Evolutionary conservation across 2,329 filamentous ascomycete genomes (phyloP).

Genomic region (Ophiostoma ips): DNA sequence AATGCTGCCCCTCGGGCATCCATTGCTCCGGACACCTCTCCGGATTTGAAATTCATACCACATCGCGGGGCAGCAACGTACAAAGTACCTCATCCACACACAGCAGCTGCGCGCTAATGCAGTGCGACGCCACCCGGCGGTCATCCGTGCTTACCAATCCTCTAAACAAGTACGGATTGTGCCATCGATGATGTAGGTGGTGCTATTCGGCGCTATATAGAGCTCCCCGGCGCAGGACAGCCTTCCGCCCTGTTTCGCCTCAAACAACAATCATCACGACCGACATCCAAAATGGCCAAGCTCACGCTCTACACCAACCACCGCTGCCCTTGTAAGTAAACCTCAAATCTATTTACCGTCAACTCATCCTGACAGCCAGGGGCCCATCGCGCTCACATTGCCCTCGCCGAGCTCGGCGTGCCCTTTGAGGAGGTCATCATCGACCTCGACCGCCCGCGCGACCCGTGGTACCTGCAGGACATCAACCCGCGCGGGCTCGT

Average conservation of each 20-base stretch:
- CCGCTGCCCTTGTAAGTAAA: constrained; percentile 12
- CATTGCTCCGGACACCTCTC: too few relatives aligned
- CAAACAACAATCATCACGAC: not conserved
- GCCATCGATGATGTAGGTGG: constrained; percentile 8
- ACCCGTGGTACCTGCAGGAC: constrained; percentile 53
- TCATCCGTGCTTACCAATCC: constrained; percentile 6
- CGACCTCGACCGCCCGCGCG: constrained; percentile 53
- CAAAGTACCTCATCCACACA: too few relatives aligned
- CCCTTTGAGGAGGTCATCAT: constrained; percentile 59
- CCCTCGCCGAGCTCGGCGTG: constrained; percentile 50
- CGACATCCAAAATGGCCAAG: constrained; percentile 9
- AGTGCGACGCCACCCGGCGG: not conserved
- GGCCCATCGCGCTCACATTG: constrained; percentile 65
- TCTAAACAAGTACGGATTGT: not conserved
- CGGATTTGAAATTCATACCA: not conserved
- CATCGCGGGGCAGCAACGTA: not conserved
- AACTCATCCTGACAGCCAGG: constrained; percentile 9
- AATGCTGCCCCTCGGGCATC: too few relatives aligned
- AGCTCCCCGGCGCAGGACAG: too few relatives aligned
- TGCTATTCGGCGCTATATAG: not conserved
- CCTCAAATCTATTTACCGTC: not conserved
- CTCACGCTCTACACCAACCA: constrained; percentile 16
- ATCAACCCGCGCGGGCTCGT: constrained; percentile 71
- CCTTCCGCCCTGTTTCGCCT: too few relatives aligned
- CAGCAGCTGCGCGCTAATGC: too few relatives aligned